Evolutionary conservation across 148 eudicot genomes (phyloP), one percentile per base, ranked within the genome.

Genomic region (Drosera capensis): DNA sequence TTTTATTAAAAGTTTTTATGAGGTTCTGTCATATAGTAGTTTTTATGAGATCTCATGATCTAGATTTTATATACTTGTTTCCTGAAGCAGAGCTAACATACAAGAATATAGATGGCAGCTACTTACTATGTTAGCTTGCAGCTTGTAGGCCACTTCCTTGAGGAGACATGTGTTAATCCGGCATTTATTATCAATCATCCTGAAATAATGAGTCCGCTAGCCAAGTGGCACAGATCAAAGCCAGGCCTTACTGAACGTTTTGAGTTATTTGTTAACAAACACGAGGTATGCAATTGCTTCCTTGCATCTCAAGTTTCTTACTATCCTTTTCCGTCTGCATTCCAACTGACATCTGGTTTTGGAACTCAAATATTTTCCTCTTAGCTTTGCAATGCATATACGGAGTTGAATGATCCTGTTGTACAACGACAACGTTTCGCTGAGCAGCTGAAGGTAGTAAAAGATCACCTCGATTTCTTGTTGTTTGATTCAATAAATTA

Each of bases 61-160:
- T n/a, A n/a, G n/a, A n/a, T n/a, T n/a, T n/a, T n/a, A n/a, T n/a
- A n/a, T n/a, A n/a, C n/a, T n/a, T n/a, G n/a, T n/a, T n/a, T n/a
- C n/a, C n/a, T n/a, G n/a, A n/a, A n/a, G n/a, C n/a, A n/a, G n/a
- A n/a, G n/a, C n/a, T n/a, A n/a, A n/a, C n/a, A n/a, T n/a, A n/a
- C n/a, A n/a, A n/a, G n/a, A n/a, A n/a, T n/a, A n/a, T n/a, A n/a
- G n/a, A n/a, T n/a, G n/a, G n/a, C n/a, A n/a, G n/a, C n/a, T n/a
- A n/a, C n/a, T n/a, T n/a, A n/a, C n/a, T n/a, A n/a, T n/a, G n/a
- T n/a, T n/a, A n/a, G n/a, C n/a, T n/a, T 73, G 65, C 71, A 86
- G 96, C 74, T 88, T 60, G 96, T 88, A 20, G 96, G 96, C 5
- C 92, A 88, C 68, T 88, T 88, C 54, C 57, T 88, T 51, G 96